A percentile compares a stretch with the other conserved stretches of the same genome.
Evolutionary conservation across 225 moss, liverwort and hornwort genomes (phyloP).

Genomic region (Rhytidiadelphus loreus): DNA sequence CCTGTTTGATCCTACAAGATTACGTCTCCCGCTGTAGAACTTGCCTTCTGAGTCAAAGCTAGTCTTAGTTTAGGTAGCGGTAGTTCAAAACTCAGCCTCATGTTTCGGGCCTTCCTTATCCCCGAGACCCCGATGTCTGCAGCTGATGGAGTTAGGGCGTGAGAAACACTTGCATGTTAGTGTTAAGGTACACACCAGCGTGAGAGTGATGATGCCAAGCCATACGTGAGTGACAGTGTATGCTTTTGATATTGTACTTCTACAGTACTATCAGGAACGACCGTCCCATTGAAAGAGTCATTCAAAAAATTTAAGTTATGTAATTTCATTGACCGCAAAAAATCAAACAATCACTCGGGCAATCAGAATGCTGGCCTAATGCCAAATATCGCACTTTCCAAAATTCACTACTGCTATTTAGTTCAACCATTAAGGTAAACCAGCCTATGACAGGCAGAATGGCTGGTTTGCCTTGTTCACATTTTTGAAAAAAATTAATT

Average conservation of each 20-base stretch:
- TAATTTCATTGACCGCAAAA: not conserved
- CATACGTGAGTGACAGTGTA: not conserved
- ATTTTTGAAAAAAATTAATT: too few species aligned
- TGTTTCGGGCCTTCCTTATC: not conserved
- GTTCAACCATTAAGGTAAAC: not conserved
- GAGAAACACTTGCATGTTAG: not conserved
- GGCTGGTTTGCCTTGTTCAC: too few species aligned
- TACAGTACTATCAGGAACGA: not conserved
- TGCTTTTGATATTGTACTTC: not conserved
- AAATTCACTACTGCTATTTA: not conserved
- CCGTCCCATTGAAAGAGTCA: not conserved
- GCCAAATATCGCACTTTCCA: not conserved
- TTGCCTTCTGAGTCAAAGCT: not conserved
- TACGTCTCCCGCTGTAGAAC: not conserved
- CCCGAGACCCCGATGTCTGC: not conserved
- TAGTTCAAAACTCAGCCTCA: not conserved
- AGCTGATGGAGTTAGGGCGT: not conserved
- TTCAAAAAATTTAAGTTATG: not conserved
- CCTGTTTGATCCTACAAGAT: not conserved
- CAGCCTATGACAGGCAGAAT: too few species aligned
- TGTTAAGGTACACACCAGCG: not conserved
- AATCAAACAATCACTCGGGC: not conserved
- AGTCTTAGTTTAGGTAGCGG: not conserved
- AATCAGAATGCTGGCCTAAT: not conserved
- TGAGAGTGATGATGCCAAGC: not conserved